These are phyloP conservation scores for Zygoascus hellenicus DNA, from an alignment of 1,139 yeast genomes.

Conservation along the genomic window DNA sequence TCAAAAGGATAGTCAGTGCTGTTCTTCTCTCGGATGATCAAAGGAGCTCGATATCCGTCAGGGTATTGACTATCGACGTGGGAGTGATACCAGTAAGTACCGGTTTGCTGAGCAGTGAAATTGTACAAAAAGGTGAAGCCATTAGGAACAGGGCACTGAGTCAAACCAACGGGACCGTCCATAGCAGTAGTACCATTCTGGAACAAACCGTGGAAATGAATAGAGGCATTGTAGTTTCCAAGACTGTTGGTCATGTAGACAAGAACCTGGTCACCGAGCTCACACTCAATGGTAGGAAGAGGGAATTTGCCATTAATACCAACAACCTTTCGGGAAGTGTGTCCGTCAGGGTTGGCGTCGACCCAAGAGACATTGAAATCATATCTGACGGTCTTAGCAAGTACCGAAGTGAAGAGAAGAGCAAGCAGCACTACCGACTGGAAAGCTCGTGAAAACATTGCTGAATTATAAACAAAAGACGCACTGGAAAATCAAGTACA, in stretches of 20 bases:
- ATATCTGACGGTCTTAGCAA: slow-evolving; percentile 56
- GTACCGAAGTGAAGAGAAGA: slow-evolving; percentile 10
- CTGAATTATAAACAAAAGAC: not conserved
- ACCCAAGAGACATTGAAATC: slow-evolving; percentile 75
- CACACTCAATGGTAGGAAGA: slow-evolving; percentile 66
- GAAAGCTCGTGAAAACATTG: slow-evolving; percentile 2
- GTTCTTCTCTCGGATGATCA: slow-evolving; percentile 58
- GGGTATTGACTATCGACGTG: slow-evolving; percentile 83
- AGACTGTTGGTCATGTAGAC: slow-evolving; percentile 67
- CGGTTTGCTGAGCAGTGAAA: slow-evolving; percentile 80
- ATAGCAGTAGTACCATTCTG: slow-evolving; percentile 68
- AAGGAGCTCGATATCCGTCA: slow-evolving; percentile 83
- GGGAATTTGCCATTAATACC: slow-evolving; percentile 85
- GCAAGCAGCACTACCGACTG: not conserved
- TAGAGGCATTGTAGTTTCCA: slow-evolving; percentile 53
- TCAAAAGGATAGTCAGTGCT: slow-evolving; percentile 44
- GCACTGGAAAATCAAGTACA: no score
- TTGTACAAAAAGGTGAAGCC: slow-evolving; percentile 65
- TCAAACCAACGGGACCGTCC: slow-evolving; percentile 87
- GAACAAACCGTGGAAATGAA: slow-evolving; percentile 91
- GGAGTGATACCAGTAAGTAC: slow-evolving; percentile 94
- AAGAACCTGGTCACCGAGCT: slow-evolving; percentile 66
- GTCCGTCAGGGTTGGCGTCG: slow-evolving; percentile 74
- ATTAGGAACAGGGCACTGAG: slow-evolving; percentile 84
- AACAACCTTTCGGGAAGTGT: slow-evolving; percentile 55